Base-by-base conservation (phyloP, 2,329 filamentous ascomycete genomes). In the Aspergillus neoniger region DNA sequence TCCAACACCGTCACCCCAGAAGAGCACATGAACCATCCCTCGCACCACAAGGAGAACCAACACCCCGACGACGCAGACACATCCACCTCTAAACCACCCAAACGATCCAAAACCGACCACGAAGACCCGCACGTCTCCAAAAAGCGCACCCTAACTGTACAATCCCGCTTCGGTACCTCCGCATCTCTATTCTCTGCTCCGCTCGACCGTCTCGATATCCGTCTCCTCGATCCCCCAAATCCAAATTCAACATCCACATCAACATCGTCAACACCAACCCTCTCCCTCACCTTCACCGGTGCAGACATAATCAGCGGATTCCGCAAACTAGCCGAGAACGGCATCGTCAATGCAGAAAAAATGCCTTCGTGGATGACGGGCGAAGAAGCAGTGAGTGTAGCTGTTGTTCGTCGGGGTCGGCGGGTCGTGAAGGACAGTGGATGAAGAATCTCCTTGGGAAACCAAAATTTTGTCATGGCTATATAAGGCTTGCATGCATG, bases 361-460 rank as follows among this genome's bases (percentile, higher is more conserved):
- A 93, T 96, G 89, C 92, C 92, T 0, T 90, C 90, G 0, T 96
- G 92, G 91, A 89, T 96, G 88, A 95, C 91, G 1, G 92, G 92
- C 2, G 92, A 96, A 70, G 90, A 92, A 48, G 90, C 88, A 0
- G 87, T 95, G 5, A 95, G 90, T 56, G 82, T 88, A 39, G 90
- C 91, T 0, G 83, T 86, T 28, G 86, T 96, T 4, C 83, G 82
- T 64, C 76, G 86, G 60, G 91, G 91, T 9, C 68, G 57, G 32
- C 68, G 70, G n/a, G 51, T 74, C 5, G 23, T 61, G 21, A 67
- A 59, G 14, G 62, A 67, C 23, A 55, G 47, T 58, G 64, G 67
- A 55, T 67, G 67, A 59, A 28, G 7, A 28, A 28, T 8, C 2
- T 28, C 25, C 25, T 8, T 28, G 25, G 6, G 2, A 28, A 28